Evolutionary conservation across 2,329 filamentous ascomycete genomes (phyloP), one percentile per base, ranked within the genome.

Genomic region (Chaetomium globosum): DNA sequence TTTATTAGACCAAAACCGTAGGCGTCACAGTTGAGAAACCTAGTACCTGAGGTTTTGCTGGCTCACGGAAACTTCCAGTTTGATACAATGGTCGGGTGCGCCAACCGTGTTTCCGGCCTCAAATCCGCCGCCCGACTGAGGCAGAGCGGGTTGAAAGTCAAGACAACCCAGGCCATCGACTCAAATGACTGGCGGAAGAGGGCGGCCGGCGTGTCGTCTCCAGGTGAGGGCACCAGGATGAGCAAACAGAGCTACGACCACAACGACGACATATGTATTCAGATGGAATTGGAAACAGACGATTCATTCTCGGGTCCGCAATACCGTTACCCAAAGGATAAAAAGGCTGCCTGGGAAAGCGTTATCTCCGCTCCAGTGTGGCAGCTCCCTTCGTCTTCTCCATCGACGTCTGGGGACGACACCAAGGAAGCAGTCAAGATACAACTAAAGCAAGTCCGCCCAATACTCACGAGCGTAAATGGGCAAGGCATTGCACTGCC

Each of bases 141-240:
- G 16, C 46, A 55, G 13, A 30, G 65, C 30, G 64, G 64, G 3
- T 56, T 69, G 26, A 61, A 59, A 26, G 36, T 67, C 62, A 68
- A 64, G 52, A 68, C 66, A 33, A 62, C 61, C 21, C 65, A 64
- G 49, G 68, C 66, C 19, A 65, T 69, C 21, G 61, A 67, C 23
- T 69, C 71, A 4, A 52, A 61, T 26, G 68, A 72, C 65, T 73
- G 70, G 71, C 68, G 71, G 21, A 70, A 57, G 51, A 64, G 59
- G n/a, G 63, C 65, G 2, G 46, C 59, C 2, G 63, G 58, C 28
- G 28, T 49, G 4, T 64, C 68, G 2, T 65, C 64, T n/a, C 46
- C 64, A 9, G 59, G 26, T 5, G 21, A 46, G 6, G 28, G 19
- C 12, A 21, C 23, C 12, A 56, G 49, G 26, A 61, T 36, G 12